These are phyloP conservation scores for Hyaloscypha variabilis DNA, from an alignment of 495 filamentous ascomycete genomes.

Conservation along the genomic window DNA sequence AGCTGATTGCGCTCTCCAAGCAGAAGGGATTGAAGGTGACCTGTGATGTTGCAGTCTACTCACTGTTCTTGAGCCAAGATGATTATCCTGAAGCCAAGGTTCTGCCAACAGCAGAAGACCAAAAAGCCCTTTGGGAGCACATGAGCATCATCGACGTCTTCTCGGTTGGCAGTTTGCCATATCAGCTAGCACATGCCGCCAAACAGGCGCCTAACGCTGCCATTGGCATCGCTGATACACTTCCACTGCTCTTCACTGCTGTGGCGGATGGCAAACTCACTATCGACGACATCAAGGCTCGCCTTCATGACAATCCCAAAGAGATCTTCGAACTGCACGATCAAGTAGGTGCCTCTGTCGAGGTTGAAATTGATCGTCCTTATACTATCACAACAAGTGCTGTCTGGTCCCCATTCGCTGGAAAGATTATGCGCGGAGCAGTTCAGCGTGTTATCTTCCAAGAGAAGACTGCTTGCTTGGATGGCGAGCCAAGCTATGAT, in stretches of 20 bases:
- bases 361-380: constrained; percentile 73
- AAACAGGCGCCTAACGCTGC: constrained; percentile 51
- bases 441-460: constrained; percentile 82
- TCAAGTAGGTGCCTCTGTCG: constrained; percentile 71
- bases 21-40: constrained; percentile 82
- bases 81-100: constrained; percentile 70
- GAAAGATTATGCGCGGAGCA: constrained; percentile 69
- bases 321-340: constrained; percentile 87
- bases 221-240: constrained; percentile 74
- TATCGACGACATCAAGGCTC: constrained; percentile 69
- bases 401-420: constrained; percentile 76
- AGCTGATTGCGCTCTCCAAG: constrained; percentile 78
- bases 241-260: constrained; percentile 79
- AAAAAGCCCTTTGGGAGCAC: constrained; percentile 79
- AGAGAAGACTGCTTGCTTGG: constrained; percentile 74
- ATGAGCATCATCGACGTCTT: constrained; percentile 79
- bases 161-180: constrained; percentile 81
- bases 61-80: constrained; percentile 76
- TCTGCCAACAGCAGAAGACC: constrained; percentile 71
- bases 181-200: constrained; percentile 67
- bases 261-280: constrained; percentile 76
- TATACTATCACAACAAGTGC: constrained; percentile 56
- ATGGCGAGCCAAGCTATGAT: constrained; percentile 63
- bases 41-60: constrained; percentile 81
- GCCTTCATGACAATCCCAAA: constrained; percentile 81